Conservation (phyloP, 2,329 filamentous ascomycete genomes). For the Pseudocercospora cruenta region DNA sequence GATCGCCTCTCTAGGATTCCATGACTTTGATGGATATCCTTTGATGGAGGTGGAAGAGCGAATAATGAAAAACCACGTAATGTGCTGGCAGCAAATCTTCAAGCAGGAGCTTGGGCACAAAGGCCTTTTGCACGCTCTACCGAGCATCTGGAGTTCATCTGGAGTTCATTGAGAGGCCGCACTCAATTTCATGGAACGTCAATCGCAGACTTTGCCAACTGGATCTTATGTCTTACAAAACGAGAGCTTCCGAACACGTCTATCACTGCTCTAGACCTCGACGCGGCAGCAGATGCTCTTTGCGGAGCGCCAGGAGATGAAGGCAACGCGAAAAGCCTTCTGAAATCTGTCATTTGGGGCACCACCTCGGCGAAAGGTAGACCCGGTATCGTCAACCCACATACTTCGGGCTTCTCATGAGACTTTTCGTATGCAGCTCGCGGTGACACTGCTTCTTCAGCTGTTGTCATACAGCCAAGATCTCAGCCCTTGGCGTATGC, state of each 20-base stretch:
- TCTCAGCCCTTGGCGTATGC: too few relatives aligned
- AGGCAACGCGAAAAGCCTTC: neutral
- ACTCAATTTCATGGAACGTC: neutral
- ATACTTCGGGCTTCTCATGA: neutral
- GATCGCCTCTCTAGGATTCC: neutral
- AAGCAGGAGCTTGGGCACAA: neutral
- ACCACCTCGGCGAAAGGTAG: neutral
- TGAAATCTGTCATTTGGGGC: neutral
- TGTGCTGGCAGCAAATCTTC: neutral
- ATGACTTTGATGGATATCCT: neutral
- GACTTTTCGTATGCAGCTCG: too few relatives aligned
- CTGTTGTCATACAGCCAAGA: too few relatives aligned
- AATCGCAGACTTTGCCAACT: neutral
- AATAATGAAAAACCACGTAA: neutral
- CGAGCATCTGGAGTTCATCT: neutral
- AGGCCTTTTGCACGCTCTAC: neutral
- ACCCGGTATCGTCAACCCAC: neutral
- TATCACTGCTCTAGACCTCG: neutral
- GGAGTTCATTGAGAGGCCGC: neutral
- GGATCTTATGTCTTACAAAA: neutral
- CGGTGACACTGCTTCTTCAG: too few relatives aligned
- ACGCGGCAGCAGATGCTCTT: neutral
- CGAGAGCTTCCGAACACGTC: neutral
- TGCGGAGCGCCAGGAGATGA: neutral
- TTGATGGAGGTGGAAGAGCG: neutral